Evolutionary conservation across 441 rosid genomes (phyloP), one percentile per base, ranked within the genome.

Genomic region (Erodium moschatum): DNA sequence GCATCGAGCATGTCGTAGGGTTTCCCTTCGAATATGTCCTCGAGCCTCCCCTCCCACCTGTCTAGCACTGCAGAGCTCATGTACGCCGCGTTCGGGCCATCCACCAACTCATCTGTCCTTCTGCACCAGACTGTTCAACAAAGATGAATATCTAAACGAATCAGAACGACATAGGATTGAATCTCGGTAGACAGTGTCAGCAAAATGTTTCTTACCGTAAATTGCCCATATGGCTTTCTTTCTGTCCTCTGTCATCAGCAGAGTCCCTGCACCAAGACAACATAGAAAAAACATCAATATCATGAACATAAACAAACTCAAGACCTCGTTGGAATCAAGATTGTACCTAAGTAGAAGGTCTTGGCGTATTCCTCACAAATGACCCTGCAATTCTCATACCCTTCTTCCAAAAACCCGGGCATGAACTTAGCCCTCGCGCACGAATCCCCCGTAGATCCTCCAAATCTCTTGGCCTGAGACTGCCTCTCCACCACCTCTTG

Each of bases 151-250:
- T 38, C 44, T 38, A 0, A 0, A 35, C 46, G 46, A 40, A 0
- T 40, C 10, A 40, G 11, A 19, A 2, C 44, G 16, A 71, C 9
- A 13, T 20, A 27, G 1, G 46, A 42, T 8, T 42, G 13, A 42
- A 42, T 42, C 48, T 42, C 48, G 10, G 13, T 42, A 42, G 13
- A 42, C 10, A 1, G 48, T 42, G 48, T 8, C 12, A 42, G 13
- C 12, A 24, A 63, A 7, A 11, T 19, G 10, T 42, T 66, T 16
- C 77, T 69, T 72, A 83, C 86, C 90, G 69, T 87, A 85, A 56
- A 87, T 84, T 68, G 90, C 89, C 89, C 92, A 84, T 64, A 81
- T 85, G 2, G 92, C 87, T 70, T 80, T 86, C 76, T 83, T 85
- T 42, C 89, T 72, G 61, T 83, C 85, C 40, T 83, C 79, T 35